These are phyloP conservation scores for Ophiostoma himal-ulmi DNA, from an alignment of 2,329 filamentous ascomycete genomes.

Conservation along the genomic window DNA sequence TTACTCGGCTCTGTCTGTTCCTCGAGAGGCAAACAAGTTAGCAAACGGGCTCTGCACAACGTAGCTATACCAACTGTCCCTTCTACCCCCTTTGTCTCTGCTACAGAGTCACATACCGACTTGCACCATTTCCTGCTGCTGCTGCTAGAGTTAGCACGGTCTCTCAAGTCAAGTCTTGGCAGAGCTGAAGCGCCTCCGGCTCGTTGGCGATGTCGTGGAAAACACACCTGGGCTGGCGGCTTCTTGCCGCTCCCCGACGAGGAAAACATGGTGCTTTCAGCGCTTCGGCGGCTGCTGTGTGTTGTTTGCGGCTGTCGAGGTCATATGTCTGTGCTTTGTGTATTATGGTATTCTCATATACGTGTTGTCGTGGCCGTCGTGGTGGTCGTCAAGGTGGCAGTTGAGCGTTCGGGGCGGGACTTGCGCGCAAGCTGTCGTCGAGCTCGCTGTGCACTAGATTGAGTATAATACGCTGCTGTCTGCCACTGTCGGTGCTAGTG, in stretches of 20 bases:
- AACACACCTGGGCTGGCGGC: conserved; percentile 59
- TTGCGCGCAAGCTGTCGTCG: neutral
- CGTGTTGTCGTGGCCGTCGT: neutral
- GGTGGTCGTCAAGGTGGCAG: neutral
- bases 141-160: conserved; percentile 34
- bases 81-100: neutral
- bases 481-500: neutral
- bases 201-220: neutral
- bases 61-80: neutral
- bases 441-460: neutral
- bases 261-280: conserved; percentile 49
- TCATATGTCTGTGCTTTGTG: conserved; percentile 14
- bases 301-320: neutral
- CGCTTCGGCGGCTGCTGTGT: conserved; percentile 4
- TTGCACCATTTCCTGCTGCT: conserved; percentile 90
- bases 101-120: conserved; percentile 65
- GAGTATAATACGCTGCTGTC: neutral
- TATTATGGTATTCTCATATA: neutral
- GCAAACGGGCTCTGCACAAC: conserved; percentile 6
- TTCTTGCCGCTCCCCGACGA: conserved; percentile 64
- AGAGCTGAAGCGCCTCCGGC: conserved; percentile 16
- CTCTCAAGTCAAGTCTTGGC: conserved; percentile 23
- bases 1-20: conserved; percentile 58
- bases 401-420: neutral
- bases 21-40: conserved; percentile 27